Percentiles rank a stretch among this genome's conserved stretches.
Evolutionary conservation across 1,284 basidiomycete species (phyloP).

Genomic region (Singerocomus rubriflavus): DNA sequence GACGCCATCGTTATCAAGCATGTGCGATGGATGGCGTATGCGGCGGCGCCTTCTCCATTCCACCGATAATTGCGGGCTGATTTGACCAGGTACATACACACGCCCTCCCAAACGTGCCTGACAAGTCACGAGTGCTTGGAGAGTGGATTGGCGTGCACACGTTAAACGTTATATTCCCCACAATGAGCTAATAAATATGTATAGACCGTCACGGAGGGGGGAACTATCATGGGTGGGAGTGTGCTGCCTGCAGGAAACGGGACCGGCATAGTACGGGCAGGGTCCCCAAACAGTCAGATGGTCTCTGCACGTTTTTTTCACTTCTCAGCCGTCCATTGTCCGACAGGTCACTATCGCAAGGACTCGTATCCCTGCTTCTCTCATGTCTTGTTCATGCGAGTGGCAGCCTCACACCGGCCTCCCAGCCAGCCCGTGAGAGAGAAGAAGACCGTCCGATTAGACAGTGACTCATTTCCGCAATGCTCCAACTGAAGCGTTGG

Average conservation of each 20-base stretch:
- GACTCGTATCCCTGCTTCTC: background rate
- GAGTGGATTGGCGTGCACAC: constrained; percentile 9
- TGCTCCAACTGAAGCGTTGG: too few relatives aligned
- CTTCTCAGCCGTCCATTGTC: constrained; percentile 10
- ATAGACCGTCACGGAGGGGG: background rate
- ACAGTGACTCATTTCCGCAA: constrained; percentile 14
- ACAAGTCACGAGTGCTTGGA: constrained; percentile 11
- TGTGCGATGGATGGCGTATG: background rate
- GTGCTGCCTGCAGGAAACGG: background rate
- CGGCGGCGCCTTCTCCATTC: background rate
- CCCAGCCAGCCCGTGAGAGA: constrained; percentile 9
- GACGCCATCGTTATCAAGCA: background rate
- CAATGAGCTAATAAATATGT: constrained; percentile 25
- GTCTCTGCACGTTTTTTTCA: constrained; percentile 5
- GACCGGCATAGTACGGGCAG: background rate
- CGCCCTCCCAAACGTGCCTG: background rate
- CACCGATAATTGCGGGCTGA: background rate
- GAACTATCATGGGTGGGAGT: background rate
- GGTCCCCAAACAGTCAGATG: constrained; percentile 6
- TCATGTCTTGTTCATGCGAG: constrained; percentile 1
- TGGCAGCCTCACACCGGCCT: constrained; percentile 3
- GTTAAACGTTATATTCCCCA: constrained; percentile 26
- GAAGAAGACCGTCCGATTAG: background rate
- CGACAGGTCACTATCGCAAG: constrained; percentile 13
- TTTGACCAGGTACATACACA: constrained; percentile 8